Evolutionary conservation across 2,329 filamentous ascomycete species (phyloP).

Genomic region (Sarocladiaceae sp.): DNA sequence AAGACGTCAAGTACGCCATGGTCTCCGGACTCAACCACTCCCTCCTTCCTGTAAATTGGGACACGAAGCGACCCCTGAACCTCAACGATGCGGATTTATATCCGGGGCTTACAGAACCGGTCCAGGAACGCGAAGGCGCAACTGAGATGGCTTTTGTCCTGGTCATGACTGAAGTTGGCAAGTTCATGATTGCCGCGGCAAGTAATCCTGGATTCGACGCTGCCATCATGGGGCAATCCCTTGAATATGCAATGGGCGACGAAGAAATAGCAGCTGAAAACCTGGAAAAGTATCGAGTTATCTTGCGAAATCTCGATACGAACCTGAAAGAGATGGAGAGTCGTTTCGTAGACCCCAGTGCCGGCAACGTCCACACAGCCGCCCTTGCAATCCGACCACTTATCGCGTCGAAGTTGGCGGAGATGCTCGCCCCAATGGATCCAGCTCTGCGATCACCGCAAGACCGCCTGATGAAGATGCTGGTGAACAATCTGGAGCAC

Average conservation of each 20-base stretch:
- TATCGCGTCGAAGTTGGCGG: constrained; percentile 44
- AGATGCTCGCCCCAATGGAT: constrained; percentile 42
- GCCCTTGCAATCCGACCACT: constrained; percentile 43
- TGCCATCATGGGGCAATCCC: constrained; percentile 42
- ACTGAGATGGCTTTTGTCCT: constrained; percentile 59
- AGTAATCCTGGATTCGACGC: constrained; percentile 40
- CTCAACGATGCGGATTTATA: constrained; percentile 56
- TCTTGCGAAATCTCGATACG: constrained; percentile 38
- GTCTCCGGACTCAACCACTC: constrained; percentile 53
- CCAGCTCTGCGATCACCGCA: constrained; percentile 13
- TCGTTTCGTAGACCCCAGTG: constrained; percentile 45
- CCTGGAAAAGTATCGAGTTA: constrained; percentile 36
- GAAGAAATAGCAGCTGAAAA: background rate
- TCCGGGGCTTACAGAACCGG: constrained; percentile 45
- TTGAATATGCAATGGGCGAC: constrained; percentile 16
- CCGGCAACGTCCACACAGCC: constrained; percentile 48
- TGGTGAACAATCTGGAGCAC: constrained; percentile 45
- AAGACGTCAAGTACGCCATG: constrained; percentile 53
- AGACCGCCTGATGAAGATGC: constrained; percentile 53
- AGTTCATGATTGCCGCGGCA: constrained; percentile 38
- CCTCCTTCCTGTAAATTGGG: constrained; percentile 48
- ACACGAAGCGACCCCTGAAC: constrained; percentile 53
- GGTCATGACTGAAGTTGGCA: constrained; percentile 44
- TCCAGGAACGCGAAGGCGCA: constrained; percentile 49
- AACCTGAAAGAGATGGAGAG: constrained; percentile 42